Evolutionary conservation across 306 rosid species (phyloP).

Genomic region (Dryas octopetala): DNA sequence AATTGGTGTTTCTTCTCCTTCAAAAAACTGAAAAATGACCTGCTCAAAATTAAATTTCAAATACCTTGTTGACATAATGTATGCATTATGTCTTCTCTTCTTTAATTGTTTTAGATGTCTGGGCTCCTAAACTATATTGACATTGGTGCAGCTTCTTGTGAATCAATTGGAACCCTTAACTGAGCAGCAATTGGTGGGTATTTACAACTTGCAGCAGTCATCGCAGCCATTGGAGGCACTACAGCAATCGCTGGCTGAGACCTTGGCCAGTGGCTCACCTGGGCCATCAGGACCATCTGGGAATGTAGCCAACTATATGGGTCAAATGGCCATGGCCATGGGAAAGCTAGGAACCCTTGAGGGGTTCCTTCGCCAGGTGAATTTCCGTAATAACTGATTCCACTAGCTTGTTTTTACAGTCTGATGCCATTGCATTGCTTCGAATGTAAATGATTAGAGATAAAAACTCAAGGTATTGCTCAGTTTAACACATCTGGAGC

Average conservation of each 20-base stretch:
- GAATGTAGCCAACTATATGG: conserved; percentile 97
- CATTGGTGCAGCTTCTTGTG: conserved; percentile 65
- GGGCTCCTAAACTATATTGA: conserved; percentile 13
- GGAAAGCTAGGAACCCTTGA: conserved; percentile 97
- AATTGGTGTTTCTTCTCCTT: not conserved
- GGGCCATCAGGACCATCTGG: conserved; percentile 70
- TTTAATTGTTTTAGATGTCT: not conserved
- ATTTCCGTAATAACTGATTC: not conserved
- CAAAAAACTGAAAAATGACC: not conserved
- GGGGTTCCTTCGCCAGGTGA: conserved; percentile 93
- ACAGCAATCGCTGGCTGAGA: conserved; percentile 94
- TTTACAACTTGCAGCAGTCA: conserved; percentile 88
- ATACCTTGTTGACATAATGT: no score
- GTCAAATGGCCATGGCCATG: conserved; percentile 99
- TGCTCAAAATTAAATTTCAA: not conserved
- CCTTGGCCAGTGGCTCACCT: conserved; percentile 81
- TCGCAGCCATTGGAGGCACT: conserved; percentile 98
- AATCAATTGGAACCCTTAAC: conserved; percentile 91
- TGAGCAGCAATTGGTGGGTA: conserved; percentile 83
- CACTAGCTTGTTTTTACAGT: not conserved
- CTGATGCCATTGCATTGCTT: not conserved
- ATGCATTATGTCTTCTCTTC: not conserved
- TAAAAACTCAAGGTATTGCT: not conserved
- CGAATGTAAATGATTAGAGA: not conserved
- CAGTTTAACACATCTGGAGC: not conserved